Evolutionary conservation across 129 eudicot species (phyloP).

Genomic region (Calendula officinalis): DNA sequence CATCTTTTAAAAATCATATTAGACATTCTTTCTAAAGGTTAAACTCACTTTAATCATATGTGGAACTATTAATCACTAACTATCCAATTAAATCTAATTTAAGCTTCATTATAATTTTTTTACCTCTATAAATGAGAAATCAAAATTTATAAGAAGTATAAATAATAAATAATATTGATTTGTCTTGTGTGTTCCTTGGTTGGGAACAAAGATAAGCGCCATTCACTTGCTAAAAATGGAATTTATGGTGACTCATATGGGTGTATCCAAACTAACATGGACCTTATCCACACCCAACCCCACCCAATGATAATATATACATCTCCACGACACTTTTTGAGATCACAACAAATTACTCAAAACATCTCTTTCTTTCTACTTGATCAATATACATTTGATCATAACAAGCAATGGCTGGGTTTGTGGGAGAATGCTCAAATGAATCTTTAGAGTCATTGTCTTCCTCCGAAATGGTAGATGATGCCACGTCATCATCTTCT

Average conservation of each 20-base stretch:
- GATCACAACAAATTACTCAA: slow-evolving; percentile 13
- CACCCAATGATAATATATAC: slow-evolving; percentile 8
- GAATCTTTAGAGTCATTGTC: slow-evolving; percentile 17
- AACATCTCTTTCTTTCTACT: slow-evolving; percentile 1
- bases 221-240: slow-evolving; percentile 21
- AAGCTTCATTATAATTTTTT: too few relatives aligned
- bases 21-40: too few relatives aligned
- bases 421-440: slow-evolving; percentile 19
- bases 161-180: not conserved
- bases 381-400: slow-evolving; percentile 15
- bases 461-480: slow-evolving; percentile 34
- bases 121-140: too few relatives aligned
- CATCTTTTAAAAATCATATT: too few relatives aligned
- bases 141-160: not conserved
- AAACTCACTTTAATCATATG: too few relatives aligned
- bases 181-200: slow-evolving; percentile 5
- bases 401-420: slow-evolving; percentile 24
- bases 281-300: slow-evolving; percentile 33
- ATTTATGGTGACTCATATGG: slow-evolving; percentile 55
- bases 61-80: too few relatives aligned
- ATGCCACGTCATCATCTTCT: slow-evolving; percentile 44
- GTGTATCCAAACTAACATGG: slow-evolving; percentile 37
- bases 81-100: too few relatives aligned
- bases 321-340: slow-evolving; percentile 6
- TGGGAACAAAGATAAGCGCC: slow-evolving; percentile 16